Evolutionary conservation across 768 basidiomycete species (phyloP).

Genomic region (Kwoniella heveanensis): DNA sequence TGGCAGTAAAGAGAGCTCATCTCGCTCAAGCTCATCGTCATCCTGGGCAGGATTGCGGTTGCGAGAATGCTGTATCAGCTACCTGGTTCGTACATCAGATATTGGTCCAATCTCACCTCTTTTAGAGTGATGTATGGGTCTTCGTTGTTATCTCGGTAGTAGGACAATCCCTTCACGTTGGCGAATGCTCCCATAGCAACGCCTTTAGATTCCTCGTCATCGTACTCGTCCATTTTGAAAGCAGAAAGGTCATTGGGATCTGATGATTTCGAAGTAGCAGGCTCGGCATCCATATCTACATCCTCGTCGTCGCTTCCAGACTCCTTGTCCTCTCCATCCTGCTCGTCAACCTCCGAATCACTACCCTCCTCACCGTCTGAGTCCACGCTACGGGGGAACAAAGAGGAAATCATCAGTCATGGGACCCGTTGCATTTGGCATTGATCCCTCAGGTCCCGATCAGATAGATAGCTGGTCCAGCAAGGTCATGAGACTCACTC

Average conservation of each 20-base stretch:
- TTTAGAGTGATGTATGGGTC: slow-evolving; percentile 97
- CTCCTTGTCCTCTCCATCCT: slow-evolving; percentile 61
- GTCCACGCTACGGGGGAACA: slow-evolving; percentile 6
- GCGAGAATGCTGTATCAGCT: too few relatives aligned
- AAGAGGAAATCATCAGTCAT: too few relatives aligned
- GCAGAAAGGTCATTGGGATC: slow-evolving; percentile 72
- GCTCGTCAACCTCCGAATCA: slow-evolving; percentile 59
- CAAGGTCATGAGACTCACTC: slow-evolving; percentile 85
- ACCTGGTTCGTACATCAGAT: slow-evolving; percentile 3
- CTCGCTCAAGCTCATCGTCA: slow-evolving; percentile 72
- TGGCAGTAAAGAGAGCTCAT: slow-evolving; percentile 84
- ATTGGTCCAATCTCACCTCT: slow-evolving; percentile 63
- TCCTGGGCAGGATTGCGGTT: slow-evolving; percentile 53
- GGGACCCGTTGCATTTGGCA: too few relatives aligned
- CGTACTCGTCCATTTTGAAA: slow-evolving; percentile 90
- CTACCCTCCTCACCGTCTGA: slow-evolving; percentile 38
- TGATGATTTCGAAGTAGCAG: slow-evolving; percentile 50
- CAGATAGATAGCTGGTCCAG: too few relatives aligned
- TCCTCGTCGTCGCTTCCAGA: slow-evolving; percentile 56
- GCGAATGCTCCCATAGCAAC: slow-evolving; percentile 72
- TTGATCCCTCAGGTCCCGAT: too few relatives aligned
- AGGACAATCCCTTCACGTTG: slow-evolving; percentile 91
- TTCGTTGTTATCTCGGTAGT: slow-evolving; percentile 85
- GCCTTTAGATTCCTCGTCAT: slow-evolving; percentile 66
- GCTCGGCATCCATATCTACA: slow-evolving; percentile 38